Evolutionary conservation across 2,329 filamentous ascomycete species (phyloP), one percentile per base, ranked within the genome.

Genomic region (Aspergillus felis): DNA sequence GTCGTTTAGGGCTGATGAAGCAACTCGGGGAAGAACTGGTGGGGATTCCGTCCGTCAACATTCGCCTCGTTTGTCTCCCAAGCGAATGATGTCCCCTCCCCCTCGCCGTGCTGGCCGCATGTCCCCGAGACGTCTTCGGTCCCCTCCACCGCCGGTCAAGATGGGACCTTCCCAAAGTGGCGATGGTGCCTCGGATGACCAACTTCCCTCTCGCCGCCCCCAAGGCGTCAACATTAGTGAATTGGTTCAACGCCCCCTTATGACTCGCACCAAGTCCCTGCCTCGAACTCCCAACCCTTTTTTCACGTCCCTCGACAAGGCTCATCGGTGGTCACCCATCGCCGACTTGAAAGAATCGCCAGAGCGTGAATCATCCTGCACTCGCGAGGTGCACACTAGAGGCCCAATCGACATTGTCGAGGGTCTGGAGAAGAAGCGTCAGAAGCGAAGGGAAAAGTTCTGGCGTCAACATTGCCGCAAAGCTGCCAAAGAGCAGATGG

Each of bases 341-440:
- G 68, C 52, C 56, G 68, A 65, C 62, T 68, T 57, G 75, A 77
- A 64, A 32, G 66, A 74, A 57, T 69, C 72, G 25, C 66, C 71
- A 28, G 66, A 75, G 62, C 64, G 67, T 55, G 66, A 74, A 56
- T 61, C 67, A 47, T 71, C 74, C 51, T 70, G 65, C 58, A 70
- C 67, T 57, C 72, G 73, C 14, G 82, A 87, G 52, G 78, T 85
- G 46, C 91, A 94, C 62, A 84, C 91, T 9, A 89, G 94, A 61
- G 91, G 92, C n/a, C 92, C 94, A 38, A 95, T 99, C 64, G 94
- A 97, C 74, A 99, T 97, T 60, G 90, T 97, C 75, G 96, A 96
- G 74, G 94, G 94, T 8, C 84, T 99, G 1, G 94, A 99, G 78
- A 88, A 90, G 76, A 97, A 96, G 79, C 88, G 92, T 27, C 90